Percentiles rank a stretch among this genome's conserved stretches.
Conservation (phyloP, 2,329 filamentous ascomycete species). For the Didymella exigua region DNA sequence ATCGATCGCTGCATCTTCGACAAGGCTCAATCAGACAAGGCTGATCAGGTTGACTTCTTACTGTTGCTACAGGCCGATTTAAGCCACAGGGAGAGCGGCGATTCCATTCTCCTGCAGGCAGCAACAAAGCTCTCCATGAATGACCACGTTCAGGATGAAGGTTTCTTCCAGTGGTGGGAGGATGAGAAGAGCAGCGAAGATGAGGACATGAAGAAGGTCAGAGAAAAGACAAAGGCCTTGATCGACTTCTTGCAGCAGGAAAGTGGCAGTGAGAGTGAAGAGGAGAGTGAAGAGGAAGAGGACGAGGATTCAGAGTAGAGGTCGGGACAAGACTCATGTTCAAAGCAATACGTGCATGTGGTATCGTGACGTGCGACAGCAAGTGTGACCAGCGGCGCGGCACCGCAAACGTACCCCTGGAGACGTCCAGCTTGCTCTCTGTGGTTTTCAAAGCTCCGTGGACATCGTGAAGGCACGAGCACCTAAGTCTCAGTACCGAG, state of each 20-base stretch:
- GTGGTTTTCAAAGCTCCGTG: background rate
- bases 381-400: background rate
- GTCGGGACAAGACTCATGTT: background rate
- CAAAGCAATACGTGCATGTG: slow-evolving; percentile 1
- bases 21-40: slow-evolving; percentile 56
- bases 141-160: slow-evolving; percentile 88
- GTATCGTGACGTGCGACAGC: slow-evolving; percentile 3
- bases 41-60: slow-evolving; percentile 84
- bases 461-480: background rate
- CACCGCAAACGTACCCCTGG: background rate
- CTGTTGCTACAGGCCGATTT: slow-evolving; percentile 82
- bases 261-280: slow-evolving; percentile 67
- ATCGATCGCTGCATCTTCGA: slow-evolving; percentile 66
- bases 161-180: slow-evolving; percentile 86
- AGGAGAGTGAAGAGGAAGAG: slow-evolving; percentile 59
- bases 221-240: slow-evolving; percentile 75
- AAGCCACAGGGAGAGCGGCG: slow-evolving; percentile 66
- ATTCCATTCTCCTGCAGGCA: slow-evolving; percentile 73
- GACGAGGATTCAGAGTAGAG: slow-evolving; percentile 44
- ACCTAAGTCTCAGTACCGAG: background rate
- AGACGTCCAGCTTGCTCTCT: background rate
- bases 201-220: slow-evolving; percentile 72
- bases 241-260: slow-evolving; percentile 82
- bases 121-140: slow-evolving; percentile 84
- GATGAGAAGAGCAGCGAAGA: slow-evolving; percentile 71